Evolutionary conservation across 352 stramenopile species (phyloP), one percentile per base, ranked within the genome.

Genomic region (Phytophthora boehmeriae): DNA sequence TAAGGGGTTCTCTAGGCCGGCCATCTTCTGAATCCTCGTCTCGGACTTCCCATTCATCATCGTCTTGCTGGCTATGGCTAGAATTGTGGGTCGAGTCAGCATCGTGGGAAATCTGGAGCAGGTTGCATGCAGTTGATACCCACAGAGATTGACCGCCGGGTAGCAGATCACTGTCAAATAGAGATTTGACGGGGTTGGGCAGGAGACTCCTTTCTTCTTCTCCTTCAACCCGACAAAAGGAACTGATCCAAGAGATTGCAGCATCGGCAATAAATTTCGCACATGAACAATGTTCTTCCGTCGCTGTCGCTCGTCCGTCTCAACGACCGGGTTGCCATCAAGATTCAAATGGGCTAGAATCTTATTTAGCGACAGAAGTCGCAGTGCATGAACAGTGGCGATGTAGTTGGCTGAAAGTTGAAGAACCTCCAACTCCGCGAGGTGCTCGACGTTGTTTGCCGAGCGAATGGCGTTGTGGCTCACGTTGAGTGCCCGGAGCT

Each of bases 401-500:
- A 95, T 80, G 10, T 65, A 59, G 46, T 95, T 95, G 13, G 56
- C 49, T 1, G 73, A 59, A 16, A 93, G 39, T 0, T 82, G 56
- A 10, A 95, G 59, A 11, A 92, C 75, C 39, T 91, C 71, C 5
- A 95, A 54, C 9, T 80, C 59, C 20, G 69, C 50, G 11, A 93
- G 66, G 27, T 90, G 86, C 46, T 93, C 86, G 20, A 93, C 68
- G 56, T 95, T 95, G 46, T 82, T 92, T 53, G 90, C 77, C 0
- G 35, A 71, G 20, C 77, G 76, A 30, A 94, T 76, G 4, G 47
- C 20, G 38, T 94, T 94, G 54, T 82, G 49, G 19, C 68, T 73
- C 13, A 89, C 54, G 47, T 79, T 83, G 30, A 94, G 67, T 2
- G 85, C 85, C 17, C 76, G 78, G 0, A 94, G 55, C 30, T 90